Evolutionary conservation across 2,329 filamentous ascomycete genomes (phyloP).

Genomic region (Paecilomyces dactylethromorphus): DNA sequence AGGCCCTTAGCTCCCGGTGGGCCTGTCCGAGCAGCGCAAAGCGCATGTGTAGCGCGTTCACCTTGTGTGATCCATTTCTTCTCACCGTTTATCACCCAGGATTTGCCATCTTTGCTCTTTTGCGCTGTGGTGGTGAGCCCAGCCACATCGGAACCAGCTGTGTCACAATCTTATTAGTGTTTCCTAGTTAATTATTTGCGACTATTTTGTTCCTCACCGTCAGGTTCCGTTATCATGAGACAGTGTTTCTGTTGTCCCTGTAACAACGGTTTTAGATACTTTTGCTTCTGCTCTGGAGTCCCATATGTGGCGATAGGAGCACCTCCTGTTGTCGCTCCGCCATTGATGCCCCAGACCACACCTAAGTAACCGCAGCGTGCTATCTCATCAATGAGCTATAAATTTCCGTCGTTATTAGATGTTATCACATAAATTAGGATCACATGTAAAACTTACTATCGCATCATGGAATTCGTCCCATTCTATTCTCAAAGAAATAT

Average conservation of each 20-base stretch:
- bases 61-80: constrained; percentile 65
- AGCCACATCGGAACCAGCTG: constrained; percentile 53
- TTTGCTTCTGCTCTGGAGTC: constrained; percentile 51
- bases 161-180: too few species aligned
- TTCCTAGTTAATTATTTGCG: too few species aligned
- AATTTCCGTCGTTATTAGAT: too few species aligned
- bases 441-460: too few species aligned
- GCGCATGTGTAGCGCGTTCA: constrained; percentile 55
- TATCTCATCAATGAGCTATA: constrained; percentile 41
- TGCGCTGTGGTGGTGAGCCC: constrained; percentile 55
- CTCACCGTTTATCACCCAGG: constrained; percentile 58
- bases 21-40: constrained; percentile 56
- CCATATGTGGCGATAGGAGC: constrained; percentile 60
- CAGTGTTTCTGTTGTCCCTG: constrained; percentile 56
- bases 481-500: too few species aligned
- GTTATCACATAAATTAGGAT: too few species aligned
- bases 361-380: constrained; percentile 24
- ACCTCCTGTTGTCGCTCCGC: constrained; percentile 56
- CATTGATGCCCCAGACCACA: constrained; percentile 52
- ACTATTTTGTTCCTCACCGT: constrained; percentile 29
- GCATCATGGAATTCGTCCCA: too few species aligned
- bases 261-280: constrained; percentile 55
- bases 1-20: constrained; percentile 48
- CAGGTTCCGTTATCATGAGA: constrained; percentile 60
- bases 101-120: constrained; percentile 36